These are phyloP conservation scores for Trypanosomatidae sp. DNA, from an alignment of 208 protist species.

Conservation along the genomic window DNA sequence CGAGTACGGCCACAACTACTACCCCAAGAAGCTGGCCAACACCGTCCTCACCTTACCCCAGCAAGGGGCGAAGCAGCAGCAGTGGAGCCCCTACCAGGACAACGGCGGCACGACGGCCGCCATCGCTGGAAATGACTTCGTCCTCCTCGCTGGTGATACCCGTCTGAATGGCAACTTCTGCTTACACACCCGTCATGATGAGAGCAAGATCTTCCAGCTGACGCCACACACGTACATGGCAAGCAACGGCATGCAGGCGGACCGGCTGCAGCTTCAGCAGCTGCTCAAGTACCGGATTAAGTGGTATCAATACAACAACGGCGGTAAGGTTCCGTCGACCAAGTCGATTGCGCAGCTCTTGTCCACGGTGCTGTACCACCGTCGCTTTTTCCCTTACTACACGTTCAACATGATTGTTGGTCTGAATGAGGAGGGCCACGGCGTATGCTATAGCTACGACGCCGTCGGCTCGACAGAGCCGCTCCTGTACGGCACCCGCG, in stretches of 20 bases:
- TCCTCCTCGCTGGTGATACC: slow-evolving; percentile 98
- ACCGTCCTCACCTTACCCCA: slow-evolving; percentile 71
- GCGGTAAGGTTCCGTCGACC: slow-evolving; percentile 89
- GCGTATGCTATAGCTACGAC: slow-evolving; percentile 98
- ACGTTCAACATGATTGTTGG: slow-evolving; percentile 99
- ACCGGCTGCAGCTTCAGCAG: slow-evolving; percentile 96
- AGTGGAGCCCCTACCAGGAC: slow-evolving; percentile 93
- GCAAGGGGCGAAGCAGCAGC: slow-evolving; percentile 64
- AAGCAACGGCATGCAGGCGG: slow-evolving; percentile 97
- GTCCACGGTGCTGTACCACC: slow-evolving; percentile 97
- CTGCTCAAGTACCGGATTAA: slow-evolving; percentile 92
- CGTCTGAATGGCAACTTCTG: slow-evolving; percentile 97
- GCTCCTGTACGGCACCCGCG: slow-evolving; percentile 91
- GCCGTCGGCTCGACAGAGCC: slow-evolving; percentile 97
- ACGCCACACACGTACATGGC: slow-evolving; percentile 93
- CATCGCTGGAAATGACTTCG: slow-evolving; percentile 97
- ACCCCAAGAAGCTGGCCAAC: slow-evolving; percentile 72
- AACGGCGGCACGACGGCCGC: slow-evolving; percentile 96
- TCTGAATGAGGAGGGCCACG: slow-evolving; percentile 93
- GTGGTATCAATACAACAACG: slow-evolving; percentile 95
- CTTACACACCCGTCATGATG: slow-evolving; percentile 94
- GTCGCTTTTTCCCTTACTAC: slow-evolving; percentile 99
- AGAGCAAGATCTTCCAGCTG: slow-evolving; percentile 95
- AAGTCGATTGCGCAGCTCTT: slow-evolving; percentile 96
- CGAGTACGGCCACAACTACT: slow-evolving; percentile 73